Evolutionary conservation across 2,329 filamentous ascomycete species (phyloP).

Genomic region (Ceratocystis harringtonii): DNA sequence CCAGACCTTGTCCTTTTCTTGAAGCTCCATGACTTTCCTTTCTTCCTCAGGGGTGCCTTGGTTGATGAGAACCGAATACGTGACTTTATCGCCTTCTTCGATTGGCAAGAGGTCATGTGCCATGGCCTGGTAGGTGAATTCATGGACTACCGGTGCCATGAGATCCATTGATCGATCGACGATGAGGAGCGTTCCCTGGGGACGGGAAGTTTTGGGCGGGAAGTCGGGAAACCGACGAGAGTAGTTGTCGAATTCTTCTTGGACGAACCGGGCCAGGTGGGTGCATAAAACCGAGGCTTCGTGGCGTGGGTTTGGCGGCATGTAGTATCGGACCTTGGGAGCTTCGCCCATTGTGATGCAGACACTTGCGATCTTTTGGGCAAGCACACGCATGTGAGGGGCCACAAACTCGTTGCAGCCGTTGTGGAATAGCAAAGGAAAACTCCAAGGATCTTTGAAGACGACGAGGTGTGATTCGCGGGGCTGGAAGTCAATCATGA

Average conservation of each 20-base stretch:
- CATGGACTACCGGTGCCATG: constrained; percentile 73
- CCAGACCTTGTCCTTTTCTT: constrained; percentile 88
- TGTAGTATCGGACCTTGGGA: constrained; percentile 82
- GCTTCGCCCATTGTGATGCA: constrained; percentile 91
- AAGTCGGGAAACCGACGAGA: constrained; percentile 73
- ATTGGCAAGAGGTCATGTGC: constrained; percentile 84
- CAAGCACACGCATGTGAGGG: constrained; percentile 67
- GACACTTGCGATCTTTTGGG: constrained; percentile 79
- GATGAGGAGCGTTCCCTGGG: constrained; percentile 69
- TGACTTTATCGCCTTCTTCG: constrained; percentile 75
- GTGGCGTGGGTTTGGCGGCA: constrained; percentile 57
- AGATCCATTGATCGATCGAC: constrained; percentile 90
- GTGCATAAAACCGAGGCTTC: constrained; percentile 78
- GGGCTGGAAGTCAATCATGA: constrained; percentile 80
- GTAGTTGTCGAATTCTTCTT: constrained; percentile 81
- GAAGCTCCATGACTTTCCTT: constrained; percentile 80
- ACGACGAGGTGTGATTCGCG: constrained; percentile 83
- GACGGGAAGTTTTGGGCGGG: constrained; percentile 61
- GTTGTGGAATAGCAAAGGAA: constrained; percentile 82
- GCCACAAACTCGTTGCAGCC: constrained; percentile 72
- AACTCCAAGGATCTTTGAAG: constrained; percentile 91
- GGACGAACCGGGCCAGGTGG: constrained; percentile 79
- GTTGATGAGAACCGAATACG: constrained; percentile 67
- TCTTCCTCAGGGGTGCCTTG: constrained; percentile 55
- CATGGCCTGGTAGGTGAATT: constrained; percentile 98